These are phyloP conservation scores for Periglandula ipomoeae DNA, from an alignment of 2,329 filamentous ascomycete genomes.

Conservation along the genomic window DNA sequence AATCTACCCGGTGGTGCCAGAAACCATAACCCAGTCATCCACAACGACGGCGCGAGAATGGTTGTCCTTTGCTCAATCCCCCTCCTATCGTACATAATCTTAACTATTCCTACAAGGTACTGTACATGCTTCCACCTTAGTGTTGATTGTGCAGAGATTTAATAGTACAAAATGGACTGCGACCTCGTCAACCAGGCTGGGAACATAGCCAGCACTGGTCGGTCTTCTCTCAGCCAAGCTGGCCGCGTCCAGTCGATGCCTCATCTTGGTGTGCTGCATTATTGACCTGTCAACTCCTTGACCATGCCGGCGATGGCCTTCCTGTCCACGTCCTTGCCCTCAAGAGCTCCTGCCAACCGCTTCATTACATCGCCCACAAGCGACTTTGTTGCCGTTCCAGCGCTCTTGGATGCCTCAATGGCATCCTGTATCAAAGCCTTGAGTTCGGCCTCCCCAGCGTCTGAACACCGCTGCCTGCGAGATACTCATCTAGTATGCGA, in stretches of 20 bases:
- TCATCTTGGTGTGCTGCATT: neutral
- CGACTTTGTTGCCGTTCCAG: slow-evolving; percentile 34
- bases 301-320: slow-evolving; percentile 51
- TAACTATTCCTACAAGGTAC: too few relatives aligned
- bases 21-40: slow-evolving; percentile 43
- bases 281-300: slow-evolving; percentile 34
- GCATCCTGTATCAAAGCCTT: slow-evolving; percentile 40
- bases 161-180: too few relatives aligned
- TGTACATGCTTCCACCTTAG: too few relatives aligned
- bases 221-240: neutral
- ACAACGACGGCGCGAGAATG: slow-evolving; percentile 44
- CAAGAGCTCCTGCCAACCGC: slow-evolving; percentile 43
- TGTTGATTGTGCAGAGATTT: too few relatives aligned
- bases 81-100: too few relatives aligned
- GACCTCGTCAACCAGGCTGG: too few relatives aligned
- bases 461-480: slow-evolving; percentile 48
- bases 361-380: slow-evolving; percentile 56
- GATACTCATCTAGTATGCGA: slow-evolving; percentile 56
- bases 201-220: too few relatives aligned
- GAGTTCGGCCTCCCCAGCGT: slow-evolving; percentile 50
- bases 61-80: too few relatives aligned
- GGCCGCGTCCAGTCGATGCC: too few relatives aligned
- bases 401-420: slow-evolving; percentile 40
- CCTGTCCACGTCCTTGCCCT: slow-evolving; percentile 57
- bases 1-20: slow-evolving; percentile 42